Evolutionary conservation across 192 early-diverging fungal genomes (phyloP), one percentile per base, ranked within the genome.

Genomic region (Dissophora ornata): DNA sequence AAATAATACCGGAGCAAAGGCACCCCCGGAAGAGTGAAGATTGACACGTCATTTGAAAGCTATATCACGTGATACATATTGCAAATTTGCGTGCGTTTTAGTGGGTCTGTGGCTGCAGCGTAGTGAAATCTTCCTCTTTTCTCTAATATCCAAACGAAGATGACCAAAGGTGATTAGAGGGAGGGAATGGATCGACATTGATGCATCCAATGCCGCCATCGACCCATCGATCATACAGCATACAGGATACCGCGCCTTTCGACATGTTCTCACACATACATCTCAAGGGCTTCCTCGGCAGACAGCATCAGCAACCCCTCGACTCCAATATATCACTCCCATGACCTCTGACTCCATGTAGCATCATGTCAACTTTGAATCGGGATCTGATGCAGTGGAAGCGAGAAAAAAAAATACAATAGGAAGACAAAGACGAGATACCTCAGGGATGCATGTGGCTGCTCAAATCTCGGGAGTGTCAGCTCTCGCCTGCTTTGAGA

Each of bases 91-190:
- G 15, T 44, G 8, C 21, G 28, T 26, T 29, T 38, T 34, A 61
- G 58, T 34, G 58, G 2, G n/a, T 33, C 21, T 57, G 40, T 59
- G 41, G 29, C 51, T 51, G 51, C 33, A 41, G 29, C 16, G 5
- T 13, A 33, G 12, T 36, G 32, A 45, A 47, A 57, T 54, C 52
- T 48, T 32, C 50, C 58, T 67, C 64, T 62, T 59, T 77, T 67
- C 63, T 60, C 50, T 58, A 44, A 62, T 70, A 70, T 70, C 68
- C 68, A 69, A 65, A 48, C 54, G 46, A 68, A 56, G 52, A 71
- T 63, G 59, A 62, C 60, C 60, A 71, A 71, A 71, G 69, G 69
- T 71, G 69, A 69, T 61, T 69, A 60, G 52, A 65, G 62, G 34
- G 30, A 49, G 45, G 26, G 25, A 49, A 25, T 5, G 46, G 44